Base-by-base conservation (phyloP, 2,329 filamentous ascomycete genomes). In the Orbilia quercus region DNA sequence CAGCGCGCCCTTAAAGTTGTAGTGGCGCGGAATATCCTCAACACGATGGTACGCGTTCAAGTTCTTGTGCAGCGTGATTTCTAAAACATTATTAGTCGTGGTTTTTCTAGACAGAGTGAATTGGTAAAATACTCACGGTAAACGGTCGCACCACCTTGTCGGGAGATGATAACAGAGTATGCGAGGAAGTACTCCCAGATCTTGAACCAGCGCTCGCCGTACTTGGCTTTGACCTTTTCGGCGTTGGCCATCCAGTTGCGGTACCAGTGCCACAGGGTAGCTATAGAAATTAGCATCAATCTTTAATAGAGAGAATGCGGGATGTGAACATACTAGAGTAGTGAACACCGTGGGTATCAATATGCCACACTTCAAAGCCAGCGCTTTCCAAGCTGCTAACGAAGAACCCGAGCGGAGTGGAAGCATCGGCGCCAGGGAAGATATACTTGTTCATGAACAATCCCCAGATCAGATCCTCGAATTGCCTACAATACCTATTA, bases 401-500 rank as follows among this genome's bases (percentile, higher is more conserved):
- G 78, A 95, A 91, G 82, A 89, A 95, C 77, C 91, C 92, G 53
- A 99, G 88, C 57, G 95, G 95, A 69, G 92, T 96, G 45, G 91
- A 96, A 58, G 95, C 95, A 80, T 98, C 95, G 57, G 95, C 95
- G 80, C 95, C 95, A 34, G 93, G 95, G 87, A 98, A 98, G 81
- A 98, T 86, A 82, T 98, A 96, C 85, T 96, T 97, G 89, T 98
- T 98, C 92, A 98, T 96, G 87, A 97, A 98, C 50, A 98, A 86
- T 81, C 95, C 95, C 95, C 95, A 98, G 81, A 94, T 91, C 57
- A 97, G 87, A 83, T 98, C 94, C 85, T 98, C 71, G 59, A 65
- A 74, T 72, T 70, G 58, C 57, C 63, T 65, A 53, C 12, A 76
- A 38, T 54, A 48, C 57, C 16, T 18, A 36, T 44, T 25, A 48